These are phyloP conservation scores for Leccinum variicolor DNA, from an alignment of 768 basidiomycete genomes.

Conservation along the genomic window DNA sequence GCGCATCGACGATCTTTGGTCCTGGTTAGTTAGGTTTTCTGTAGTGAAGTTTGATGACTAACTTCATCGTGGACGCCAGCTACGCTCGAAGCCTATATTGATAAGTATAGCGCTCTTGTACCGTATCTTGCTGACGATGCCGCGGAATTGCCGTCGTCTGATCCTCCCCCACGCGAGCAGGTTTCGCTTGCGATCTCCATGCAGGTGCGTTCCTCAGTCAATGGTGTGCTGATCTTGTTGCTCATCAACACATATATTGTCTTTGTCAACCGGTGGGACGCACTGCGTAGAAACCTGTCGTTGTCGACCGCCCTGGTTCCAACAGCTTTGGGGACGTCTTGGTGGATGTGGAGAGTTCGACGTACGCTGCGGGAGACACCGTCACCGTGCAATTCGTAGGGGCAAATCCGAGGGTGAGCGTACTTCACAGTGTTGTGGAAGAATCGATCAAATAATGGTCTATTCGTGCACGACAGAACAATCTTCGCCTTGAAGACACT, in stretches of 20 bases:
- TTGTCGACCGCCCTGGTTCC: conserved; percentile 55
- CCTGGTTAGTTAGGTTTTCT: conserved; percentile 47
- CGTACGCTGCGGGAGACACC: conserved; percentile 55
- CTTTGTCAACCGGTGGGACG: background rate
- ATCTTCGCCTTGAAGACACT: conserved; percentile 68
- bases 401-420: conserved; percentile 69
- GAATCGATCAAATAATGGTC: background rate
- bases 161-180: conserved; percentile 62
- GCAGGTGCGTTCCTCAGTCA: conserved; percentile 37
- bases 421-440: background rate
- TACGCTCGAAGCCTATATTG: conserved; percentile 78
- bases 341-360: conserved; percentile 45
- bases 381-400: conserved; percentile 67
- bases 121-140: conserved; percentile 53
- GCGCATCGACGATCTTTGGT: conserved; percentile 77
- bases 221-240: background rate
- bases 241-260: background rate
- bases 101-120: conserved; percentile 68
- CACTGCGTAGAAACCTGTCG: conserved; percentile 48
- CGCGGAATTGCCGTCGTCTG: conserved; percentile 51
- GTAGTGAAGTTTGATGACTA: background rate
- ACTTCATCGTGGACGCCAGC: conserved; percentile 33
- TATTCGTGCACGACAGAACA: conserved; percentile 51
- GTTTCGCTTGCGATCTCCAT: conserved; percentile 65
- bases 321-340: conserved; percentile 62